A percentile compares a stretch with the other conserved stretches of the same genome.
Evolutionary conservation across 371 early-diverging fungal genomes (phyloP).

Genomic region (Gilbertella persicaria): DNA sequence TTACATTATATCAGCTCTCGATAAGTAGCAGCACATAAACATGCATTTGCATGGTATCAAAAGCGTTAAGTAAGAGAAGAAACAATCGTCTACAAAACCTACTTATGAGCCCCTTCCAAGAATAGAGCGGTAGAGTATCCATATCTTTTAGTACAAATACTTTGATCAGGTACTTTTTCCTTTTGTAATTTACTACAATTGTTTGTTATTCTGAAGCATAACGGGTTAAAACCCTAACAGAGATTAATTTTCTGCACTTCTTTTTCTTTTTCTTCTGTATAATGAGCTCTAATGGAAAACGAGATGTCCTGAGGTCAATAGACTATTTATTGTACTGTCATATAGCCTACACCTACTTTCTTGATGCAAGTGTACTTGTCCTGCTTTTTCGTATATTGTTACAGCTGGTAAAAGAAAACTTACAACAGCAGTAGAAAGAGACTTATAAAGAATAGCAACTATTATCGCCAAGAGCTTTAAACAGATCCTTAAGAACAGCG

Average conservation of each 20-base stretch:
- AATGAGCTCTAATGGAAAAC: slow-evolving; percentile 48
- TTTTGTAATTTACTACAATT: too few species aligned
- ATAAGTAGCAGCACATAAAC: too few species aligned
- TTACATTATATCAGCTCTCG: too few species aligned
- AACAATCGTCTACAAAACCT: too few species aligned
- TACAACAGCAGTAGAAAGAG: background rate
- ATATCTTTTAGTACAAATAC: too few species aligned
- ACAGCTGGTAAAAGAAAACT: slow-evolving; percentile 39
- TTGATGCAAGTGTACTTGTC: slow-evolving; percentile 43
- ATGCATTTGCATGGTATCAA: too few species aligned
- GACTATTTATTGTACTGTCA: slow-evolving; percentile 46
- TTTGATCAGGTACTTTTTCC: too few species aligned
- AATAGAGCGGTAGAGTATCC: too few species aligned
- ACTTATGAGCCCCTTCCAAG: too few species aligned
- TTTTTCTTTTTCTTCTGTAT: slow-evolving; percentile 22
- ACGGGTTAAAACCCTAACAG: too few species aligned
- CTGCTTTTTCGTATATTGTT: slow-evolving; percentile 35
- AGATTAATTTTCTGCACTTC: slow-evolving; percentile 14
- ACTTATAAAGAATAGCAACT: slow-evolving; percentile 23
- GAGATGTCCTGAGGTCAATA: slow-evolving; percentile 43
- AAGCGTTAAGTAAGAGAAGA: too few species aligned
- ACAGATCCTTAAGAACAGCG: slow-evolving; percentile 37
- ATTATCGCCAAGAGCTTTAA: slow-evolving; percentile 32
- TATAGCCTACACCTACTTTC: slow-evolving; percentile 44
- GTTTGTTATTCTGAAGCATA: too few species aligned